Base-by-base conservation (phyloP, 805 yeast species). In the Metschnikowia chrysomelidarum region DNA sequence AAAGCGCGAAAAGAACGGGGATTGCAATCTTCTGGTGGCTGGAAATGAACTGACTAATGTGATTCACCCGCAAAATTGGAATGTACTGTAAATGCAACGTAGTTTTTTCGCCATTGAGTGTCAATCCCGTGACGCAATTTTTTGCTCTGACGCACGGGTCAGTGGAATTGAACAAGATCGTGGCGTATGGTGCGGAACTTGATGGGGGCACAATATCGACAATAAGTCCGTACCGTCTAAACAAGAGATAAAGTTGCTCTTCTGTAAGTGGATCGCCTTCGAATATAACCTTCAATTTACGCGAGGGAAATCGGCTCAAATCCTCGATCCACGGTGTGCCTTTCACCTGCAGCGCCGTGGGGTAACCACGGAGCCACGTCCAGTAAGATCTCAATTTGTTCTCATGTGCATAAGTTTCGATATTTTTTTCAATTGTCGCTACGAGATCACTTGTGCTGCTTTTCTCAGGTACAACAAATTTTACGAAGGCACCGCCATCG, bases 321-420 rank as follows among this genome's bases (percentile, higher is more conserved):
- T 93, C 98, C 62, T 91, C 98, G 41, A 93, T 83, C 96, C 97
- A 91, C 0, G 99, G 98, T 2, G 75, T 68, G 43, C 99, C 99
- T 49, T 83, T 81, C 1, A 93, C 97, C 1, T 84, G 80, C 51
- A 71, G 81, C 34, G 73, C 82, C 40, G 66, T 63, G 2, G 82
- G 83, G 38, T 60, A 64, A 1, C 50, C 41, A 4, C 35, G 27
- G n/a, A 30, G 4, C 13, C 21, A 26, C 8, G 32, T 24, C 40
- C 40, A 30, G 14, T 36, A 36, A 11, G 24, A 20, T 12, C 33
- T 17, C 41, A 48, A 2, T 53, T 4, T 24, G 45, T 40, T 16
- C 27, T 31, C 21, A 36, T 37, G 17, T 31, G 32, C 16, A 28
- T 34, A 7, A 18, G 40, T 26, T 47, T 51, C 36, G 47, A 77